Evolutionary conservation across 768 basidiomycete genomes (phyloP).

Genomic region (Suillus decipiens): DNA sequence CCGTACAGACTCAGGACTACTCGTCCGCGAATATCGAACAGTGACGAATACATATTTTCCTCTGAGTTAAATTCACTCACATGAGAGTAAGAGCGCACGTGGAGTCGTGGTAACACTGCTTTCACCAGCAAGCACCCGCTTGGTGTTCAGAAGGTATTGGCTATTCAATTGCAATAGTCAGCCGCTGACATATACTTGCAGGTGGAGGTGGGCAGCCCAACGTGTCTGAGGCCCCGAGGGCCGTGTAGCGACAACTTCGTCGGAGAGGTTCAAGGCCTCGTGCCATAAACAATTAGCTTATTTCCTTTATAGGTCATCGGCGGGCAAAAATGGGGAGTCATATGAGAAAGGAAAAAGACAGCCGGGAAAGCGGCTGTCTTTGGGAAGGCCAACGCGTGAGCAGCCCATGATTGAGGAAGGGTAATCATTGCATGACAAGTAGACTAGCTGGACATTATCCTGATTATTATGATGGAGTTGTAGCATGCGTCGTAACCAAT

Average conservation of each 20-base stretch:
- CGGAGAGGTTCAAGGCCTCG: constrained; percentile 47
- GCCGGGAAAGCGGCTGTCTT: constrained; percentile 50
- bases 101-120: constrained; percentile 25
- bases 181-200: constrained; percentile 8
- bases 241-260: constrained; percentile 44
- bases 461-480: neutral
- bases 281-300: constrained; percentile 4
- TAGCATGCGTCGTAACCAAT: neutral
- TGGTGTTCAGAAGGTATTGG: constrained; percentile 34
- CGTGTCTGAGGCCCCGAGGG: too few relatives aligned
- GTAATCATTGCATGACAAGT: neutral
- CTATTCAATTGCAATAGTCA: neutral
- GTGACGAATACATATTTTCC: too few relatives aligned
- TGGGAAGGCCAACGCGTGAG: constrained; percentile 36
- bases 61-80: too few relatives aligned
- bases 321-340: constrained; percentile 47
- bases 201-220: constrained; percentile 31
- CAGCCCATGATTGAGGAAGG: constrained; percentile 40
- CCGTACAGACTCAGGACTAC: constrained; percentile 38
- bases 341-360: constrained; percentile 59
- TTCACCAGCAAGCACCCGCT: constrained; percentile 38
- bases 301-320: constrained; percentile 43
- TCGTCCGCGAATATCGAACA: constrained; percentile 38
- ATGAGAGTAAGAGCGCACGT: neutral
- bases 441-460: neutral